A percentile compares a stretch with the other conserved stretches of the same genome.
Evolutionary conservation across 345 rosid genomes (phyloP).

Genomic region (Bruguiera parviflora): DNA sequence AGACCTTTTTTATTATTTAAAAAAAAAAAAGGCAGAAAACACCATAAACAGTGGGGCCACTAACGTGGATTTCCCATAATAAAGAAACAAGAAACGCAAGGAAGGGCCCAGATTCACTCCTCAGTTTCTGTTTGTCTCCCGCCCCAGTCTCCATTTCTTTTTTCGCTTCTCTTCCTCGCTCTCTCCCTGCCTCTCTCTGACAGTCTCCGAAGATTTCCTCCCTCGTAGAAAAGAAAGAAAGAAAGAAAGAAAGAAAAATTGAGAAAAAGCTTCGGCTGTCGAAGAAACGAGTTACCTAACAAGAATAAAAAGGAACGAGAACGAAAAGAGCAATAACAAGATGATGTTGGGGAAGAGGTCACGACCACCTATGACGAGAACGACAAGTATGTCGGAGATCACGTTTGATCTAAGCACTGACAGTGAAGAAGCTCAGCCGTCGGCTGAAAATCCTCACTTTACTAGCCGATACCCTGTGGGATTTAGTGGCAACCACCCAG

Average conservation of each 20-base stretch:
- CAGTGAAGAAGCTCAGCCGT: conserved; percentile 22
- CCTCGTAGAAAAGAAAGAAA: background rate
- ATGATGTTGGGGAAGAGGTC: conserved; percentile 93
- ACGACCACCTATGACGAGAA: conserved; percentile 72
- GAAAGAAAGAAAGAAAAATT: background rate
- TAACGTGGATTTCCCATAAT: conserved; percentile 17
- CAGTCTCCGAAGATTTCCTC: background rate
- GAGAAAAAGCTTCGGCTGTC: background rate
- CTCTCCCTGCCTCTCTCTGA: conserved; percentile 5
- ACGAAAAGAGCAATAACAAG: background rate
- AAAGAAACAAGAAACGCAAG: background rate
- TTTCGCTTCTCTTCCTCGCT: conserved; percentile 17
- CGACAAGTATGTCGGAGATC: conserved; percentile 73
- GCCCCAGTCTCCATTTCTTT: conserved; percentile 32
- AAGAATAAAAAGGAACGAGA: too few relatives aligned
- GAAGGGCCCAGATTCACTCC: conserved; percentile 59
- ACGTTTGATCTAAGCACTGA: conserved; percentile 53
- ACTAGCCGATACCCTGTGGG: conserved; percentile 17
- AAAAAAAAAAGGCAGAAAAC: background rate
- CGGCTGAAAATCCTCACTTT: conserved; percentile 23
- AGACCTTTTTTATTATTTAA: background rate
- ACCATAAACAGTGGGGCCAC: background rate
- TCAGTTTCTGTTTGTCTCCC: conserved; percentile 48
- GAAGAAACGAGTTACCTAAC: too few relatives aligned
- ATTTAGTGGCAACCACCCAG: conserved; percentile 17